phyloP scores from a whole-genome alignment of 352 stramenopile species.

The Pythium aphanidermatum region DNA sequence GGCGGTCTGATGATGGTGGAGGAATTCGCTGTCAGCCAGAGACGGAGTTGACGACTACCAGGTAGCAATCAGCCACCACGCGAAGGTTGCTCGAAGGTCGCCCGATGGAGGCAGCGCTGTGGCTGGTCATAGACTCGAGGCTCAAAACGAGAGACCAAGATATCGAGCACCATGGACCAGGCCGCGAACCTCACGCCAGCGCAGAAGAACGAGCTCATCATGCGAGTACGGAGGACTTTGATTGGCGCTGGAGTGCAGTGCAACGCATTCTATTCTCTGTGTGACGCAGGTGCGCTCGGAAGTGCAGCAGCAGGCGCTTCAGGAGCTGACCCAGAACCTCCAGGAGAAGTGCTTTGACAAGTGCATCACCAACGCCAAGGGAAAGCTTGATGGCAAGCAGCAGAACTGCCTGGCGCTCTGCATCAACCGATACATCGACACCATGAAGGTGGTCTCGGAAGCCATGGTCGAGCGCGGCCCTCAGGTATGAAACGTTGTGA shows the following conservation, averaged over 20 bases:
- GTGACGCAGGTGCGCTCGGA: constrained; percentile 72
- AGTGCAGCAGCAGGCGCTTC: constrained; percentile 74
- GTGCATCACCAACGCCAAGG: constrained; percentile 73
- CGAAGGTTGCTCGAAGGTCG: constrained; percentile 19
- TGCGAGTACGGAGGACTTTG: constrained; percentile 39
- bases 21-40: constrained; percentile 7
- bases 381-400: constrained; percentile 87
- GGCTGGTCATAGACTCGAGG: constrained; percentile 9
- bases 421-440: constrained; percentile 90
- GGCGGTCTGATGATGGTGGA: not conserved
- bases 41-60: constrained; percentile 11
- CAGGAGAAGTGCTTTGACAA: constrained; percentile 91
- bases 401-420: constrained; percentile 87
- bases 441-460: constrained; percentile 87
- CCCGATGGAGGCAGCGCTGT: not conserved
- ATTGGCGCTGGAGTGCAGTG: not conserved
- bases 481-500: constrained; percentile 27
- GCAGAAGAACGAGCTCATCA: constrained; percentile 84
- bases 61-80: constrained; percentile 10
- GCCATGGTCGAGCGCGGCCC: constrained; percentile 69
- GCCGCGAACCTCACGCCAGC: constrained; percentile 64
- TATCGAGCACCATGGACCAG: constrained; percentile 49
- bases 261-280: not conserved
- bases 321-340: constrained; percentile 83
- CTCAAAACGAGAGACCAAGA: constrained; percentile 7